A percentile compares a stretch with the other conserved stretches of the same genome.
Evolutionary conservation across 768 basidiomycete genomes (phyloP).

Genomic region (Tricholomella constricta): DNA sequence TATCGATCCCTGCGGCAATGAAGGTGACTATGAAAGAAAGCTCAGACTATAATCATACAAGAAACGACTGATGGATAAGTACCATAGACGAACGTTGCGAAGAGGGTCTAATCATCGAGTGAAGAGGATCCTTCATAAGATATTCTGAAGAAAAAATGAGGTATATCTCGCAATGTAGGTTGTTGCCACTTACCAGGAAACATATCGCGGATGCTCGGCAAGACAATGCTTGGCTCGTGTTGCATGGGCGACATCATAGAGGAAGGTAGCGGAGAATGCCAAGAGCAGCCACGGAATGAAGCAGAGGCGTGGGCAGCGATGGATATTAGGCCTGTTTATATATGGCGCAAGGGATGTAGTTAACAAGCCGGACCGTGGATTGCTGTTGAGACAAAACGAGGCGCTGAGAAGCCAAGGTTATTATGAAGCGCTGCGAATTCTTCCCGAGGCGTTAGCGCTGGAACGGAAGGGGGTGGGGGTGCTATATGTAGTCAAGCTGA

Average conservation of each 20-base stretch:
- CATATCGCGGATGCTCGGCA: slow-evolving; percentile 57
- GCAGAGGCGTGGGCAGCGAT: not conserved
- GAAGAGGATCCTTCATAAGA: slow-evolving; percentile 14
- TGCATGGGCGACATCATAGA: slow-evolving; percentile 9
- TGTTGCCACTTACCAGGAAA: slow-evolving; percentile 46
- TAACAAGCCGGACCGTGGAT: not conserved
- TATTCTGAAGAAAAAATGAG: slow-evolving; percentile 9
- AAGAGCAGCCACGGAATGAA: not conserved
- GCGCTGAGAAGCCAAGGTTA: slow-evolving; percentile 2
- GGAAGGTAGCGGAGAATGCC: not conserved
- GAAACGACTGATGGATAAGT: not conserved
- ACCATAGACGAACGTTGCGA: not conserved
- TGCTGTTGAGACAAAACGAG: not conserved
- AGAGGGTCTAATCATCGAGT: slow-evolving; percentile 2
- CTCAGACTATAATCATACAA: not conserved
- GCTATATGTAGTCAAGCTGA: slow-evolving; percentile 10
- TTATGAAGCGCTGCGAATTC: not conserved
- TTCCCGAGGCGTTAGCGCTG: slow-evolving; percentile 21
- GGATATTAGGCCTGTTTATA: slow-evolving; percentile 1
- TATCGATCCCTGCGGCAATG: not conserved
- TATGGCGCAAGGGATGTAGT: not conserved
- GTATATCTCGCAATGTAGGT: not conserved
- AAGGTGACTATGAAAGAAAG: not conserved
- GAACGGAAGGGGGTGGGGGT: not conserved
- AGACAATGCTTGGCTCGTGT: slow-evolving; percentile 22